Evolutionary conservation across 345 rosid genomes (phyloP).

Genomic region (Laguncularia racemosa): DNA sequence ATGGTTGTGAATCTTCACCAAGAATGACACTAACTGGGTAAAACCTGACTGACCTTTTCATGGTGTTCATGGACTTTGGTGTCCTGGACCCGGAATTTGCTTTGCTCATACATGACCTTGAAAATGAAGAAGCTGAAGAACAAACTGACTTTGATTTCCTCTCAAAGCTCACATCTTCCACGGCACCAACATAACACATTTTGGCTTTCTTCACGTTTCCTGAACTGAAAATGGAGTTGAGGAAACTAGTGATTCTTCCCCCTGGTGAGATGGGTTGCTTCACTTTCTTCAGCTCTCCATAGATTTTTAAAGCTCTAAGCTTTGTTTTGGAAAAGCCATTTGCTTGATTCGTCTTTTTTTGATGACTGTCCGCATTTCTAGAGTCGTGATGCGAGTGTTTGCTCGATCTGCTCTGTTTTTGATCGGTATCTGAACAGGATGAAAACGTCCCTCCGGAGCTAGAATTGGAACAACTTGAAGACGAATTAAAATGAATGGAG

Average conservation of each 20-base stretch:
- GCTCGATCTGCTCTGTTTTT: not conserved
- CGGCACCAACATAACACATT: slow-evolving; percentile 55
- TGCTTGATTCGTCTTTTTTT: slow-evolving; percentile 17
- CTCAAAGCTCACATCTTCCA: slow-evolving; percentile 52
- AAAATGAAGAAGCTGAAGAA: slow-evolving; percentile 44
- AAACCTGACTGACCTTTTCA: slow-evolving; percentile 52
- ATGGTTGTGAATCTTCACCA: slow-evolving; percentile 59
- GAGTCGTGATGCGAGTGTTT: slow-evolving; percentile 5
- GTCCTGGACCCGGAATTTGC: slow-evolving; percentile 4
- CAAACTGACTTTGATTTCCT: slow-evolving; percentile 38
- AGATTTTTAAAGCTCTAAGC: slow-evolving; percentile 42
- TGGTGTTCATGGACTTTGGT: slow-evolving; percentile 5
- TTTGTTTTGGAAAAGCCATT: slow-evolving; percentile 47
- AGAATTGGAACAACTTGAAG: slow-evolving; percentile 47
- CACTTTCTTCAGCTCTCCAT: slow-evolving; percentile 50
- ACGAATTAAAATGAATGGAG: slow-evolving; percentile 16
- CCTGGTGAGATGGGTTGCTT: slow-evolving; percentile 88
- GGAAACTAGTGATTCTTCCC: slow-evolving; percentile 51
- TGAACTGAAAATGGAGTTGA: slow-evolving; percentile 66
- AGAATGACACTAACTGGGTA: slow-evolving; percentile 58
- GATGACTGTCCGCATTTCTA: slow-evolving; percentile 7
- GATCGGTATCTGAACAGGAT: slow-evolving; percentile 55
- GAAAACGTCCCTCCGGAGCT: slow-evolving; percentile 31
- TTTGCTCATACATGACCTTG: slow-evolving; percentile 61
- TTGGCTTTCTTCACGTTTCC: slow-evolving; percentile 65